Evolutionary conservation across 768 basidiomycete species (phyloP).

Genomic region (Lactarius tabidus): DNA sequence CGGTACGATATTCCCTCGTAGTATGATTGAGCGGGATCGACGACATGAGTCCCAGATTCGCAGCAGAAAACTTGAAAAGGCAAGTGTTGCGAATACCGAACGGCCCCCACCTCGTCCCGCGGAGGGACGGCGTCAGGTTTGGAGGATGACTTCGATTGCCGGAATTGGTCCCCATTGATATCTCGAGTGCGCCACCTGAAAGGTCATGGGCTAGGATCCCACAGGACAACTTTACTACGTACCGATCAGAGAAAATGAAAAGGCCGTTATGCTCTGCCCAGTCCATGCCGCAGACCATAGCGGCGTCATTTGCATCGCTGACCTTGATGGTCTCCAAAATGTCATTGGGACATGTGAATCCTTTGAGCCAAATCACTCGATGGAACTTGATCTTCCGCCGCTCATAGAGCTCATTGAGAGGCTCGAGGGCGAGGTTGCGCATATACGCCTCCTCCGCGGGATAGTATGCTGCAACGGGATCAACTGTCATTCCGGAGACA

Average conservation of each 20-base stretch:
- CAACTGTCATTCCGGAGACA: conserved; percentile 90
- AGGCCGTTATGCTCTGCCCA: conserved; percentile 98
- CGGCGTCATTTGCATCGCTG: conserved; percentile 85
- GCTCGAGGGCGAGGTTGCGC: conserved; percentile 89
- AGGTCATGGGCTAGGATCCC: not conserved
- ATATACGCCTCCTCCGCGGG: conserved; percentile 93
- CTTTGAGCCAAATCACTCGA: conserved; percentile 95
- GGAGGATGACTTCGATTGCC: conserved; percentile 92
- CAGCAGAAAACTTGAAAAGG: conserved; percentile 99
- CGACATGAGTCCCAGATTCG: conserved; percentile 94
- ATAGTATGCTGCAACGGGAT: conserved; percentile 87
- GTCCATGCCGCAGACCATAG: conserved; percentile 99
- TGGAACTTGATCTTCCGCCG: conserved; percentile 80
- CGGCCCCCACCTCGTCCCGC: conserved; percentile 74
- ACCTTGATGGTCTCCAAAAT: conserved; percentile 94
- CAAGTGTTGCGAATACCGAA: conserved; percentile 84
- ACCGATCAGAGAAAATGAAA: conserved; percentile 98
- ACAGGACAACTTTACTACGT: conserved; percentile 1
- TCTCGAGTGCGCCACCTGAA: conserved; percentile 94
- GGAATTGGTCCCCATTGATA: conserved; percentile 96
- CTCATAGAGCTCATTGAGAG: conserved; percentile 74
- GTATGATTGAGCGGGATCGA: conserved; percentile 94
- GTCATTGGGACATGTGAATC: conserved; percentile 98
- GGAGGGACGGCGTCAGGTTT: conserved; percentile 90
- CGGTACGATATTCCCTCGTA: conserved; percentile 88